Conservation (phyloP, 2,329 filamentous ascomycete species). For the Phialocephala sp. region DNA sequence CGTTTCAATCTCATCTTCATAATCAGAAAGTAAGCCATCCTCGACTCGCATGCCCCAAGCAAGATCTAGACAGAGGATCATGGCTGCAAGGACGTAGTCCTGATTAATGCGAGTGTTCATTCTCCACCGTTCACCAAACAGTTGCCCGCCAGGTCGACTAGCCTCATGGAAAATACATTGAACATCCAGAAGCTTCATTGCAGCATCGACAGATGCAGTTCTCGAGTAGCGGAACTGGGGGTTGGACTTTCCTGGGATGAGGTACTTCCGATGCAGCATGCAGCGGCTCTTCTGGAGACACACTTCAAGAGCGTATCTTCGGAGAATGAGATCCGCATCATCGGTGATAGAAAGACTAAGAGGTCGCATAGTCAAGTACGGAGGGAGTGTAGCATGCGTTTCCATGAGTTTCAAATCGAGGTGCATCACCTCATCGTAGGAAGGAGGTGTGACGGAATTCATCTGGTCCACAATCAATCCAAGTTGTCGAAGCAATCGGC, state of each 20-base stretch:
- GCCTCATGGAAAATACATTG: constrained; percentile 54
- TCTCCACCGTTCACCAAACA: constrained; percentile 62
- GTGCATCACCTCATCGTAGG: constrained; percentile 47
- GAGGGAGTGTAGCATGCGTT: constrained; percentile 52
- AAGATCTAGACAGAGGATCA: constrained; percentile 58
- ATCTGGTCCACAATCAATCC: constrained; percentile 53
- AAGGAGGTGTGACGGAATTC: constrained; percentile 53
- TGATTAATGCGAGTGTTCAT: constrained; percentile 60
- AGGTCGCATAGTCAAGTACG: constrained; percentile 48
- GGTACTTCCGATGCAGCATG: constrained; percentile 29
- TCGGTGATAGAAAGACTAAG: constrained; percentile 35
- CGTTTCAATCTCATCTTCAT: constrained; percentile 20
- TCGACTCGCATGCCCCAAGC: constrained; percentile 13
- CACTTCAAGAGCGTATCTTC: constrained; percentile 25
- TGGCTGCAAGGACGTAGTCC: constrained; percentile 64
- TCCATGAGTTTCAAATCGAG: constrained; percentile 53
- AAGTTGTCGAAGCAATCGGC: constrained; percentile 45
- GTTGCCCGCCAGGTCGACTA: constrained; percentile 56
- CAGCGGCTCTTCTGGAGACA: constrained; percentile 29
- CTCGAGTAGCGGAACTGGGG: constrained; percentile 55
- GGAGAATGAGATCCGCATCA: constrained; percentile 20
- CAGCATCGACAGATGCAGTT: constrained; percentile 55
- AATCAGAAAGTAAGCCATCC: neutral
- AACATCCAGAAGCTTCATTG: constrained; percentile 52
- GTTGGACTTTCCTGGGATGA: constrained; percentile 18